Evolutionary conservation across 345 rosid species (phyloP).

Genomic region (Bretschneidera sinensis): DNA sequence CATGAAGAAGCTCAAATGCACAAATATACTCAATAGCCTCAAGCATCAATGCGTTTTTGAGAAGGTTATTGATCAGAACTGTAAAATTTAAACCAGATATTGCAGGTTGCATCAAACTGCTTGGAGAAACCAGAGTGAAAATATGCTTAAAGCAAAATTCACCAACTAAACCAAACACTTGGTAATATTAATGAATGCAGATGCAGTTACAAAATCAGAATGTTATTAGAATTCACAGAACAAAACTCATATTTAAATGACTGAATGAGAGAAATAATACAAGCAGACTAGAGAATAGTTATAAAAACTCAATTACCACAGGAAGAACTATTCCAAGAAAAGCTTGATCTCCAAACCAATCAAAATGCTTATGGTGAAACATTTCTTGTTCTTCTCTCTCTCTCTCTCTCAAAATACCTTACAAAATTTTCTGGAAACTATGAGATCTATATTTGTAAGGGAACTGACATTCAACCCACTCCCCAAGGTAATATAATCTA

Average conservation of each 20-base stretch:
- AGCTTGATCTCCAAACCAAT: background rate
- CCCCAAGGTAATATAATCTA: background rate
- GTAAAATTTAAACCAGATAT: background rate
- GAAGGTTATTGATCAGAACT: background rate
- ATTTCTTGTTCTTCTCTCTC: background rate
- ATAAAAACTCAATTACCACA: background rate
- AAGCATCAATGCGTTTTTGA: background rate
- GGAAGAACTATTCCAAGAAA: too few species aligned
- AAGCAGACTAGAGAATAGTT: too few species aligned
- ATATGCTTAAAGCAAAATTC: background rate
- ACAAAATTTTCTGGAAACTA: background rate
- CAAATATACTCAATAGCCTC: background rate
- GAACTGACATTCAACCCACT: background rate
- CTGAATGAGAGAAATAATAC: background rate
- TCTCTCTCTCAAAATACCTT: background rate
- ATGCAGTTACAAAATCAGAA: too few species aligned
- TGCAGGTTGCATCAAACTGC: background rate
- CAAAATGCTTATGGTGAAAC: background rate
- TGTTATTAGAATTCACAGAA: too few species aligned
- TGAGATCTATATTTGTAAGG: too few species aligned
- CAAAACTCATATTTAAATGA: too few species aligned
- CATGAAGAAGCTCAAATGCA: background rate
- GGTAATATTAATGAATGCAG: too few species aligned
- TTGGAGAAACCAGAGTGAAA: background rate
- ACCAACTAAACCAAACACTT: too few species aligned